These are phyloP conservation scores for Melampsora larici-populina DNA, from an alignment of 1,284 basidiomycete species.

Conservation along the genomic window DNA sequence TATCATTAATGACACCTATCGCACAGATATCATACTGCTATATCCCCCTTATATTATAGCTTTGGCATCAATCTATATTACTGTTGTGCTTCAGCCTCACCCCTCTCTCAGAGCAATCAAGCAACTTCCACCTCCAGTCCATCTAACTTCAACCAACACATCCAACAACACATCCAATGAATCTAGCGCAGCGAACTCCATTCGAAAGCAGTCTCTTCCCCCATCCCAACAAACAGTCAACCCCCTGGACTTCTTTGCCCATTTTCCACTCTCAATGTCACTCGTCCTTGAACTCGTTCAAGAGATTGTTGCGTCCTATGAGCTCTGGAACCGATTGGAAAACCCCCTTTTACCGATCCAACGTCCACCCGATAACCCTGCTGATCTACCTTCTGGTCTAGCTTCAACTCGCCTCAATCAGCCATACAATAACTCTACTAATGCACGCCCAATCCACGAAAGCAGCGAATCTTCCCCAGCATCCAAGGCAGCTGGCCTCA, in stretches of 20 bases:
- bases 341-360: slow-evolving; percentile 55
- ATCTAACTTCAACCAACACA: slow-evolving; percentile 28
- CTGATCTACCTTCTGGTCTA: neutral
- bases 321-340: slow-evolving; percentile 75
- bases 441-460: neutral
- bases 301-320: slow-evolving; percentile 83
- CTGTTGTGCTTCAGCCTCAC: slow-evolving; percentile 47
- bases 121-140: slow-evolving; percentile 36
- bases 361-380: slow-evolving; percentile 5
- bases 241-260: slow-evolving; percentile 75
- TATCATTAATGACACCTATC: slow-evolving; percentile 92
- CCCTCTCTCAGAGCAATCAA: slow-evolving; percentile 29
- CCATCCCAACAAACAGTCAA: slow-evolving; percentile 60
- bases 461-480: neutral
- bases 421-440: neutral
- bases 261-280: slow-evolving; percentile 76
- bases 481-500: neutral
- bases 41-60: slow-evolving; percentile 93
- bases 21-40: slow-evolving; percentile 80
- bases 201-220: slow-evolving; percentile 51
- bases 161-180: neutral
- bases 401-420: slow-evolving; percentile 8
- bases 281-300: slow-evolving; percentile 81
- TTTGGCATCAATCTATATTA: slow-evolving; percentile 79
- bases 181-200: slow-evolving; percentile 61